Conservation (phyloP, 2,329 filamentous ascomycete genomes). For the Pyrenochaeta sp. region DNA sequence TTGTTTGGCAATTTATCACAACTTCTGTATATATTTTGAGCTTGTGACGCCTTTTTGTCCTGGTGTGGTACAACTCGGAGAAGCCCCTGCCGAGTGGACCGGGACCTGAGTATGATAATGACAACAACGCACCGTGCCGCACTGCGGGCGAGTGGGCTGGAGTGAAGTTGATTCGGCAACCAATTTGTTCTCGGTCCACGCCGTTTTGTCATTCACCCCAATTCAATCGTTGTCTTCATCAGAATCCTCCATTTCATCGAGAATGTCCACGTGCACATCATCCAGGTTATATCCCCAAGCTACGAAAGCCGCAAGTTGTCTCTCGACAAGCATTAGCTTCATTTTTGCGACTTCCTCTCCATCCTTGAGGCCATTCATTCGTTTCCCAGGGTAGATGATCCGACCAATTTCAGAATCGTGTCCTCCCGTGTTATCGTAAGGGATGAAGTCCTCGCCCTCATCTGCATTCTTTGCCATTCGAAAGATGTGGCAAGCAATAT, state of each 20-base stretch:
- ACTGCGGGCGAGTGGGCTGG: no score
- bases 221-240: not conserved
- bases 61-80: no score
- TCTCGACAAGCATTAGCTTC: conserved; percentile 2
- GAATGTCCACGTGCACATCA: not conserved
- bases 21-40: no score
- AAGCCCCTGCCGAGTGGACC: no score
- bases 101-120: no score
- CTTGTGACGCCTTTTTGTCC: no score
- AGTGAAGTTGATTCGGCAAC: no score
- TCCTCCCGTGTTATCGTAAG: not conserved
- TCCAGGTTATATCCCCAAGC: not conserved
- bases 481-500: not conserved
- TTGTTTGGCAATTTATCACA: no score
- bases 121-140: no score
- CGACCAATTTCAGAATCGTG: not conserved
- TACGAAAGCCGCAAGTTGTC: not conserved
- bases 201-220: no score
- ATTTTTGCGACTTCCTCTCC: not conserved
- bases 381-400: not conserved
- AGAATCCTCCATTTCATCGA: not conserved
- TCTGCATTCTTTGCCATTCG: not conserved
- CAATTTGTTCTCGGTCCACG: no score
- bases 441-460: not conserved
- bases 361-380: conserved; percentile 1